phyloP scores from a whole-genome alignment of 2,329 filamentous ascomycete species.

The Ophiostoma sp. region DNA sequence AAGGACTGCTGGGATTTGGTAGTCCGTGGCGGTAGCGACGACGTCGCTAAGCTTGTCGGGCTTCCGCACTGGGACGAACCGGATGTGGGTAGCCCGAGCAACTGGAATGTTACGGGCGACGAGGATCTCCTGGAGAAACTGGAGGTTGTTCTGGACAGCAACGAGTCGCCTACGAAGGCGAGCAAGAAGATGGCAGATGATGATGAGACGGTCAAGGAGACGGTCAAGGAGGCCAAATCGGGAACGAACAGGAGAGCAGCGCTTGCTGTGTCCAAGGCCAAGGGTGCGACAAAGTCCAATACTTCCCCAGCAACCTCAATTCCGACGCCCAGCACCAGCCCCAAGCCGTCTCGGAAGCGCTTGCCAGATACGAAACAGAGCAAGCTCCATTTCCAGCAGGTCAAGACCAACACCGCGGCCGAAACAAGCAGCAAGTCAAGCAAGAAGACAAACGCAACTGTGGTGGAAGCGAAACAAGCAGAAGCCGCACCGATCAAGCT shows the following conservation, averaged over 20 bases:
- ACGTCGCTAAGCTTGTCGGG: conserved; percentile 69
- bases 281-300: background rate
- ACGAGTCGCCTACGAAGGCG: conserved; percentile 22
- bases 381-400: conserved; percentile 42
- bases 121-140: conserved; percentile 38
- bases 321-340: conserved; percentile 54
- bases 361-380: conserved; percentile 47
- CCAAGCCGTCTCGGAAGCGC: conserved; percentile 40
- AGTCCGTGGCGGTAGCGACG: conserved; percentile 80
- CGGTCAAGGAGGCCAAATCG: background rate
- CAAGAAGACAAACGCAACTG: background rate
- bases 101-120: conserved; percentile 42
- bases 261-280: conserved; percentile 6
- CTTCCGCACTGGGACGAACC: conserved; percentile 56
- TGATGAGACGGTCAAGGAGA: conserved; percentile 26
- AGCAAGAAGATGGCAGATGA: background rate
- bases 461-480: background rate
- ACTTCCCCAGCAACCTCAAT: conserved; percentile 43
- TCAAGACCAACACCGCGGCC: conserved; percentile 1
- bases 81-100: conserved; percentile 40
- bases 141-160: conserved; percentile 41
- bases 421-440: conserved; percentile 8
- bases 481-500: conserved; percentile 21
- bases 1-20: conserved; percentile 92
- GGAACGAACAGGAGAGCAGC: background rate